Evolutionary conservation across 2,329 filamentous ascomycete species (phyloP).

Genomic region (Cercospora brassicicola): DNA sequence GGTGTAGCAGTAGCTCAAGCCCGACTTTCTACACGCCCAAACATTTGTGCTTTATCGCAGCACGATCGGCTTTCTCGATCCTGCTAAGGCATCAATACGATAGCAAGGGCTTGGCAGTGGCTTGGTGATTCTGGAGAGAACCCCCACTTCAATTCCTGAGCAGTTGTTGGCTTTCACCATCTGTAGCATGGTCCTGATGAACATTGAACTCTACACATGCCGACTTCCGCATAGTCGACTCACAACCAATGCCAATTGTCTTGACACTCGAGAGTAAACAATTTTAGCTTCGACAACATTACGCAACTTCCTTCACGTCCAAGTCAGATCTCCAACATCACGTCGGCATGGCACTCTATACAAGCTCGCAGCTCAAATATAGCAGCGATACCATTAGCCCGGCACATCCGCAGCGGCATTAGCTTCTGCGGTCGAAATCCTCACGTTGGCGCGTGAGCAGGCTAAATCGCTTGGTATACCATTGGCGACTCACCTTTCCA

Average conservation of each 20-base stretch:
- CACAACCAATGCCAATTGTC: not conserved
- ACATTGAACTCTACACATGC: not conserved
- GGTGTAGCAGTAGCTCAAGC: not conserved
- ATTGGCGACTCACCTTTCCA: conserved; percentile 4
- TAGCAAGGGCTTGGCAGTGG: not conserved
- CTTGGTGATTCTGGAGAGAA: not conserved
- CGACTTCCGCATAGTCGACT: not conserved
- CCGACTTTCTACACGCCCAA: not conserved
- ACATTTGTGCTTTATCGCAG: not conserved
- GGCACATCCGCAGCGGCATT: not conserved
- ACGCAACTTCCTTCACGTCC: not conserved
- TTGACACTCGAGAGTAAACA: not conserved
- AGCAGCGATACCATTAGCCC: conserved; percentile 3
- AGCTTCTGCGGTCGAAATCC: not conserved
- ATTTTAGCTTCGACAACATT: not conserved
- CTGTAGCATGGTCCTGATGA: not conserved
- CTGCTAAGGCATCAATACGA: not conserved
- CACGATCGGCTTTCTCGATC: not conserved
- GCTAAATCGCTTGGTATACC: conserved; percentile 7
- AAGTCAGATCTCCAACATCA: conserved; percentile 2
- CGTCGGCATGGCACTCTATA: conserved; percentile 6
- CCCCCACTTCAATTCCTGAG: not conserved
- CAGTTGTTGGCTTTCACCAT: not conserved
- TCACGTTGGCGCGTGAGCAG: not conserved
- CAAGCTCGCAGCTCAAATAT: conserved; percentile 9